phyloP scores from a whole-genome alignment of 2,329 filamentous ascomycete species.

The Aspergillus brasiliensis region DNA sequence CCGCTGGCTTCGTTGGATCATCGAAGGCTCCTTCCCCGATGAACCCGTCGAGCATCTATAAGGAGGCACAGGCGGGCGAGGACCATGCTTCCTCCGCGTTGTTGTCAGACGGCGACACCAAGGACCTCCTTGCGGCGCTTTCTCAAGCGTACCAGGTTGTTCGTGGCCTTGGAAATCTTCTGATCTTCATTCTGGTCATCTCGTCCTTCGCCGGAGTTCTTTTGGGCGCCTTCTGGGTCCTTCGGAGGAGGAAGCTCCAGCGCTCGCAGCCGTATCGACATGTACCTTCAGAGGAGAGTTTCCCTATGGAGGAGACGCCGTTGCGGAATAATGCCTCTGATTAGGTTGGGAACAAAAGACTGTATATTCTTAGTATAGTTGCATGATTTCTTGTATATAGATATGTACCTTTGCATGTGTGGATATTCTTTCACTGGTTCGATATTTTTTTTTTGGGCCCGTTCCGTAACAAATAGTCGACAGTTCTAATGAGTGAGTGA shows the following conservation, averaged over 20 bases:
- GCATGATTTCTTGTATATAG: not conserved
- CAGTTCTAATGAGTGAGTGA: too few species aligned
- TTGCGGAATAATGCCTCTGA: not conserved
- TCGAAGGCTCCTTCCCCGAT: not conserved
- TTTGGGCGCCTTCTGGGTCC: not conserved
- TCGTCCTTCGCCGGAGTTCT: not conserved
- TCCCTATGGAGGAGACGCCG: not conserved
- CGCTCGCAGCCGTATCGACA: not conserved
- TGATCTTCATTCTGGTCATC: not conserved
- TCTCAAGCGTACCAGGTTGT: not conserved
- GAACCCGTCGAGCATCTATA: conserved; percentile 4
- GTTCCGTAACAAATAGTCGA: too few species aligned
- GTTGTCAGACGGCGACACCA: not conserved
- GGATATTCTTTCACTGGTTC: too few species aligned
- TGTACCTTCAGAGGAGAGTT: conserved; percentile 1
- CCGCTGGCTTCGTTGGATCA: conserved; percentile 12
- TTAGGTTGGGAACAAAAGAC: not conserved
- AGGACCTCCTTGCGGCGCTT: not conserved
- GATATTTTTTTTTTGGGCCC: too few species aligned
- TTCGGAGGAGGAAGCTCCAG: not conserved
- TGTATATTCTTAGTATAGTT: not conserved
- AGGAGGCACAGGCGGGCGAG: not conserved
- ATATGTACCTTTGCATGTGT: too few species aligned
- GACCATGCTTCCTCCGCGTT: not conserved
- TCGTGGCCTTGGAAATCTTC: not conserved